Base-by-base conservation (phyloP, 2,329 filamentous ascomycete genomes). In the Rutstroemia sp. region DNA sequence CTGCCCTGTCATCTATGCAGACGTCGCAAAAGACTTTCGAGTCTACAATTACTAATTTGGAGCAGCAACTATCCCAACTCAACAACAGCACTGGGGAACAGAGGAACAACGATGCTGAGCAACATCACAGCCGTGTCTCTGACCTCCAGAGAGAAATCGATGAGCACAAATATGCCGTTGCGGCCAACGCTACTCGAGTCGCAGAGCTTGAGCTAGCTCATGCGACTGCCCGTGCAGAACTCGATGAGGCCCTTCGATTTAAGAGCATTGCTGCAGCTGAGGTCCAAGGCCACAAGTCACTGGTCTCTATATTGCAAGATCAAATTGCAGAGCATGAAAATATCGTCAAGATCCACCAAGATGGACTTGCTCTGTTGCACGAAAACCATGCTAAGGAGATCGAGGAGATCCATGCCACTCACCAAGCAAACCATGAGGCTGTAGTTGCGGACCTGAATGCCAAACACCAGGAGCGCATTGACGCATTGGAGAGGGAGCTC, bases 151-250 rank as follows among this genome's bases (percentile, higher is more conserved):
- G 73, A 58, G 86, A 95, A 68, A 86, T 96, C 53, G 84, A 92
- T 51, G 84, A 90, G 67, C 91, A 95, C 73, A 92, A 88, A 73
- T 74, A 79, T 3, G 81, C 88, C 39, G 86, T 95, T 64, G 79
- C 80, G 60, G 78, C 76, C 62, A 89, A 92, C 64, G 76, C 83
- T 12, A 69, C 79, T 41, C 88, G 85, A 64, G 84, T 96, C 30
- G 78, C 83, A 3, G 81, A 88, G 61, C 77, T 96, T 14, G 90
- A 96, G 70, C 74, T 84, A 61, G 81, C 86, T 4, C 87, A 95
- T 67, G 71, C 79, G 34, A 78, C 79, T 25, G 81, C 87, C 51
- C 81, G 83, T 65, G 73, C 79, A 48, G 81, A 92, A 64, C 78
- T 95, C 10, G 82, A 89, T 41, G 79, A 87, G 53, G 79, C 86